Conservation (phyloP, 2,329 filamentous ascomycete genomes). For the Penicillium sp. region DNA sequence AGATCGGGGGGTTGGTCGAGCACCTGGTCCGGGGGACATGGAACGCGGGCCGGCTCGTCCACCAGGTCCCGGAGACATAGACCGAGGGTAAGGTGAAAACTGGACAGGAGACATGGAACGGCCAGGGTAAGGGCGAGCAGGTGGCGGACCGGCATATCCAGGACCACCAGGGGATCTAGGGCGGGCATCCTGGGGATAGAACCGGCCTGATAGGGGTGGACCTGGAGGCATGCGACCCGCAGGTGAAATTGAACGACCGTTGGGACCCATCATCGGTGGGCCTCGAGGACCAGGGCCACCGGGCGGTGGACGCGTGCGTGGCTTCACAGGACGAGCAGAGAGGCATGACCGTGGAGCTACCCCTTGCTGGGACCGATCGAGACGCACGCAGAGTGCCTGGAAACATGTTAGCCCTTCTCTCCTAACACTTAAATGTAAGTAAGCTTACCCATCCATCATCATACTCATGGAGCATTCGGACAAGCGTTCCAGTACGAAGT, state of each 20-base stretch:
- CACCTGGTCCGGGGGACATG: conserved; percentile 35
- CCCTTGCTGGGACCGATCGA: conserved; percentile 88
- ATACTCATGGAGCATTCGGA: conserved; percentile 89
- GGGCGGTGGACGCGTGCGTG: conserved; percentile 55
- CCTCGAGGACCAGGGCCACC: conserved; percentile 36
- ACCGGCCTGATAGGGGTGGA: conserved; percentile 34
- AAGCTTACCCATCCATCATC: conserved; percentile 92
- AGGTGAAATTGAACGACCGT: conserved; percentile 25
- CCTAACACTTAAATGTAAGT: not conserved
- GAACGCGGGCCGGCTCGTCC: conserved; percentile 32
- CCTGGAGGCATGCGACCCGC: conserved; percentile 21
- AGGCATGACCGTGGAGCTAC: conserved; percentile 92
- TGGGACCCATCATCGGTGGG: conserved; percentile 35
- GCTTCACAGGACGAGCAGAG: conserved; percentile 87
- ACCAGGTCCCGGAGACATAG: conserved; percentile 35
- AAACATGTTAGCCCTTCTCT: conserved; percentile 24
- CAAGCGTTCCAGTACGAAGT: conserved; percentile 75
- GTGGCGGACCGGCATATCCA: conserved; percentile 28
- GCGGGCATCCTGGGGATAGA: conserved; percentile 37
- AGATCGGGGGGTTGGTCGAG: conserved; percentile 26
- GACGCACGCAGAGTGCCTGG: conserved; percentile 82
- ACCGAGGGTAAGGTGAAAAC: too few species aligned
- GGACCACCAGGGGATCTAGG: conserved; percentile 47
- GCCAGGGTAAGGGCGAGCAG: conserved; percentile 26
- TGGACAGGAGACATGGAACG: conserved; percentile 33